Evolutionary conservation across 2,329 filamentous ascomycete genomes (phyloP).

Genomic region (Penicillium brevicompactum): DNA sequence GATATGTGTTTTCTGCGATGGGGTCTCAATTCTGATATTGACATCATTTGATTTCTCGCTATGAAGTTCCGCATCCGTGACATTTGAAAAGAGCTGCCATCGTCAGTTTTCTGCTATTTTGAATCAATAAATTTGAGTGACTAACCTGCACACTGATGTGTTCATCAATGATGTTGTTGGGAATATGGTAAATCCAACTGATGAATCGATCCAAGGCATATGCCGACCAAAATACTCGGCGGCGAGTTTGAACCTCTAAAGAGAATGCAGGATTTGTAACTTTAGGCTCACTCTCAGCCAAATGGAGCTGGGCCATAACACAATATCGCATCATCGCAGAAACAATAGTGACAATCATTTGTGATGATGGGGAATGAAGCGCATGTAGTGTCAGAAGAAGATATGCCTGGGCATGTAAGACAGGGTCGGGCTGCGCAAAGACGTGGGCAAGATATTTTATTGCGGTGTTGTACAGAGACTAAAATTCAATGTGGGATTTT

Average conservation of each 20-base stretch:
- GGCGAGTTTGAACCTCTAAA: slow-evolving; percentile 15
- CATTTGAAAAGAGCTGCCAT: slow-evolving; percentile 17
- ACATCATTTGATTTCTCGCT: not conserved
- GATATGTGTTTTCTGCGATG: slow-evolving; percentile 16
- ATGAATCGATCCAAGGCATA: slow-evolving; percentile 19
- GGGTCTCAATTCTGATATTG: not conserved
- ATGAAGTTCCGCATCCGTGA: slow-evolving; percentile 12
- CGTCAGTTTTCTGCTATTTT: not conserved
- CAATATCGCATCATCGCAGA: slow-evolving; percentile 19
- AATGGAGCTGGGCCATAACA: slow-evolving; percentile 16
- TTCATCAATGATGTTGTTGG: slow-evolving; percentile 17
- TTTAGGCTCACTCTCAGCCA: slow-evolving; percentile 10
- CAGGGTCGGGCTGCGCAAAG: slow-evolving; percentile 5
- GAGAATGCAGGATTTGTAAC: slow-evolving; percentile 6
- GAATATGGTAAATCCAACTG: slow-evolving; percentile 21
- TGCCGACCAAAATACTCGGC: slow-evolving; percentile 20
- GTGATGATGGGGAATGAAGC: slow-evolving; percentile 18
- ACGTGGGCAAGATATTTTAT: slow-evolving; percentile 12
- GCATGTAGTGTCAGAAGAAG: slow-evolving; percentile 18
- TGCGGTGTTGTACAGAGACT: slow-evolving; percentile 16
- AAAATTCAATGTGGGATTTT: not conserved
- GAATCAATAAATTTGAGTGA: not conserved
- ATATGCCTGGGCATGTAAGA: slow-evolving; percentile 19
- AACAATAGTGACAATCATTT: slow-evolving; percentile 18
- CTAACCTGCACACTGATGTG: slow-evolving; percentile 16